Conservation (phyloP, 176 grass and related monocot species). For the Poa pratensis region DNA sequence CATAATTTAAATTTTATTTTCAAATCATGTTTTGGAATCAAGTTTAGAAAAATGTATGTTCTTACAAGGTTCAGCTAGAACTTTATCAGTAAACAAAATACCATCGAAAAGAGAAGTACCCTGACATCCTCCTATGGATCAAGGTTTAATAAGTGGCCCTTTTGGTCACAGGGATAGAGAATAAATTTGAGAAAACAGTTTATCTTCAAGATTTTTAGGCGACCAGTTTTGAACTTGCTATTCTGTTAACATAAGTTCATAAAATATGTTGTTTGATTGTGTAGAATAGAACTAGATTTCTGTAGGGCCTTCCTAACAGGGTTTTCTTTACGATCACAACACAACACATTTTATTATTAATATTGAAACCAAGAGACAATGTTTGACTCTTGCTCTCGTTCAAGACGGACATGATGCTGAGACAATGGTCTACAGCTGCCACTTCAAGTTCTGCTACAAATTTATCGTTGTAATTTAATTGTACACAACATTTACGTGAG, state of each 20-base stretch:
- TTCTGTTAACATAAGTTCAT: not conserved
- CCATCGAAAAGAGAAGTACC: constrained; percentile 6
- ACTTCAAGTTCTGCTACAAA: constrained; percentile 7
- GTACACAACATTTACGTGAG: not conserved
- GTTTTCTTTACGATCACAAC: constrained; percentile 11
- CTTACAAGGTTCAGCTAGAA: not conserved
- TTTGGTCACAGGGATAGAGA: not conserved
- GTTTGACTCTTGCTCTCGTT: not conserved
- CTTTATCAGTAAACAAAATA: constrained; percentile 2
- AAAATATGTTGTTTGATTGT: constrained; percentile 1
- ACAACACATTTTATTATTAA: constrained; percentile 9
- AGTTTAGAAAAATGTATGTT: not conserved
- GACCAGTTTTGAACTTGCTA: not conserved
- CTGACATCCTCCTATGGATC: constrained; percentile 1
- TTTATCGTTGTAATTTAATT: not conserved
- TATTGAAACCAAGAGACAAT: not conserved
- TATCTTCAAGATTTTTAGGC: constrained; percentile 7
- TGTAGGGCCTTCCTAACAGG: not conserved
- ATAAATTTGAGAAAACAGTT: not conserved
- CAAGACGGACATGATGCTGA: not conserved
- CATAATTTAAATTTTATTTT: not conserved
- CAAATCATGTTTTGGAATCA: not conserved
- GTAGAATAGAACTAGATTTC: constrained; percentile 7
- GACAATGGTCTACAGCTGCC: not conserved
- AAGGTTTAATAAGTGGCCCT: not conserved